A percentile compares a stretch with the other conserved stretches of the same genome.
Conservation (phyloP, 2,329 filamentous ascomycete genomes). For the Beauveria bassiana region DNA sequence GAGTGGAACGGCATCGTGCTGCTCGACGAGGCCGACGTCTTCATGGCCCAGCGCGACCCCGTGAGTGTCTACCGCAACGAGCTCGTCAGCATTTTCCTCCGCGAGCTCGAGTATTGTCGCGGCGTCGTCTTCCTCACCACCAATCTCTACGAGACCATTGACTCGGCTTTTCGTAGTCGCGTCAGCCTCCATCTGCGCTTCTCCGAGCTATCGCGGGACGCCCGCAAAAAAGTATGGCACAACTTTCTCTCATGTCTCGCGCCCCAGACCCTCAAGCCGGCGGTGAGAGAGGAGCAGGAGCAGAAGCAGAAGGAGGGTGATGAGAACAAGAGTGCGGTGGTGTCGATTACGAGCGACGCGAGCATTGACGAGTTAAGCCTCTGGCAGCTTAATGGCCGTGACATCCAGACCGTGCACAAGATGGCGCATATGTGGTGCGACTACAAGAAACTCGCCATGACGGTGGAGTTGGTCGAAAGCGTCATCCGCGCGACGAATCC, state of each 20-base stretch:
- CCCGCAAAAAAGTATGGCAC: conserved; percentile 34
- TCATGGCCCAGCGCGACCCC: conserved; percentile 38
- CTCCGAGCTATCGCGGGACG: conserved; percentile 28
- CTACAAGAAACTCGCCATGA: conserved; percentile 35
- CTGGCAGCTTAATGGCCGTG: conserved; percentile 36
- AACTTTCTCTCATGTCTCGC: conserved; percentile 36
- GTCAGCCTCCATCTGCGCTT: conserved; percentile 41
- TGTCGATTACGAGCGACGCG: conserved; percentile 20
- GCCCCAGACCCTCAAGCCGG: neutral
- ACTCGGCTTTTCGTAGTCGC: conserved; percentile 37
- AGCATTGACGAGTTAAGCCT: conserved; percentile 31
- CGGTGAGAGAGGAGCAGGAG: too few species aligned
- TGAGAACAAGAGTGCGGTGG: neutral
- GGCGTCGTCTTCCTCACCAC: conserved; percentile 39
- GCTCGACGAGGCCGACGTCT: conserved; percentile 47
- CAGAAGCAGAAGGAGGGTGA: neutral
- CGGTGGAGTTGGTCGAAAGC: conserved; percentile 33
- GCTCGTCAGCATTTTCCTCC: conserved; percentile 39
- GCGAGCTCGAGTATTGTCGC: conserved; percentile 37
- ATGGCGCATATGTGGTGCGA: conserved; percentile 39
- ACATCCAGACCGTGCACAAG: conserved; percentile 39
- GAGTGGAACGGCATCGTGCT: conserved; percentile 44
- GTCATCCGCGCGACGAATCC: conserved; percentile 39
- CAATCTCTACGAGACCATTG: conserved; percentile 34
- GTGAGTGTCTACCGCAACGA: conserved; percentile 41